These are phyloP conservation scores for Chytriomyces confervae DNA, from an alignment of 192 early-diverging fungal species.

Conservation along the genomic window DNA sequence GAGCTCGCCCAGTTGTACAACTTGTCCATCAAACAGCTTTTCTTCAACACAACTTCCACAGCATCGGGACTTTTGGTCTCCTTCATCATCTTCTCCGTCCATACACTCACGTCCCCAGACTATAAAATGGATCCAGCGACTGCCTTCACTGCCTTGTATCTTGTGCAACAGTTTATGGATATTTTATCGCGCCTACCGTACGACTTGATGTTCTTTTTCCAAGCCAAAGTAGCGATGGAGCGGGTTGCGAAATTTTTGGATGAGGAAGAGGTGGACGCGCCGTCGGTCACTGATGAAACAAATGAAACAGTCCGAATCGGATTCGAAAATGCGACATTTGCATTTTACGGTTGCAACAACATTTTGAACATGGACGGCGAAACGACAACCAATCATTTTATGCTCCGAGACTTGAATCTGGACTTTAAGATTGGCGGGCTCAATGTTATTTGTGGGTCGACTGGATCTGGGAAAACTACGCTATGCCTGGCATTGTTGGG, in stretches of 20 bases:
- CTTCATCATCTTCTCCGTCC: conserved; percentile 63
- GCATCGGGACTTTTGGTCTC: conserved; percentile 53
- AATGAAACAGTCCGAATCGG: neutral
- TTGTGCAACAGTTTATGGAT: conserved; percentile 67
- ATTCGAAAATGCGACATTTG: conserved; percentile 22
- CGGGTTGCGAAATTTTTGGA: conserved; percentile 32
- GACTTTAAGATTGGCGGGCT: conserved; percentile 12
- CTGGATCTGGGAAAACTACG: conserved; percentile 87
- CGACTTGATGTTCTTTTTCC: conserved; percentile 58
- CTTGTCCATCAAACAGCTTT: conserved; percentile 30
- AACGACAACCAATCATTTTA: neutral
- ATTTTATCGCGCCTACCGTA: conserved; percentile 61
- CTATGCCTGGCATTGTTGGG: conserved; percentile 68
- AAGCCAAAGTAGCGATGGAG: conserved; percentile 32
- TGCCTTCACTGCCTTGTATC: conserved; percentile 68
- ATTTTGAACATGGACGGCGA: neutral
- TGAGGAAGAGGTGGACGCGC: conserved; percentile 20
- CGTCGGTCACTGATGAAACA: neutral
- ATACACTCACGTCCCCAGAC: conserved; percentile 52
- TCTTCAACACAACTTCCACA: conserved; percentile 17
- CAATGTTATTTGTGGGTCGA: conserved; percentile 79
- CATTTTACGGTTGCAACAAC: conserved; percentile 12
- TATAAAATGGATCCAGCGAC: conserved; percentile 66
- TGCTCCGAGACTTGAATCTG: conserved; percentile 11
- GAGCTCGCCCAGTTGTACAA: conserved; percentile 17